Evolutionary conservation across 352 stramenopile genomes (phyloP), one percentile per base, ranked within the genome.

Genomic region (Globisporangium paroecandrum): DNA sequence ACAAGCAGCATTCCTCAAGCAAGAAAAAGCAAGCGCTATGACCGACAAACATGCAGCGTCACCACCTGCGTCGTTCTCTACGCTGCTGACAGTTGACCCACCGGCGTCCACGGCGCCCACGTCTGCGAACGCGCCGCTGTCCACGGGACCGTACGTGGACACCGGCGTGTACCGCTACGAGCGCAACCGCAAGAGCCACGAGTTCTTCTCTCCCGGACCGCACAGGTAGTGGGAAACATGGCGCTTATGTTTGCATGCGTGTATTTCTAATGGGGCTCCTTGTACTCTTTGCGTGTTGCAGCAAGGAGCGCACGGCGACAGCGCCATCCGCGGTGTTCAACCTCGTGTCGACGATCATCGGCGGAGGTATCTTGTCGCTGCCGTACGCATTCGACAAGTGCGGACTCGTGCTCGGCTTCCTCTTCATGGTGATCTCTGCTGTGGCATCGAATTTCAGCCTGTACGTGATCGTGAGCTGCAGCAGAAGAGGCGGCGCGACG

Each of bases 391-490:
- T 96, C 69, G 87, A 94, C 70, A 91, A 95, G 71, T 94, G 84
- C 71, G 89, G 89, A 1, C 74, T 95, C 34, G 77, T 94, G 20
- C 77, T 95, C 24, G 89, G 87, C 4, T 66, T 90, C 20, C 59
- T 94, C n/a, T 85, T 96, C 64, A 93, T 94, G 80, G 60, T 87
- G 55, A 69, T 92, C 41, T 89, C 82, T 15, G 82, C 87, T 2
- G 77, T 83, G 0, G 84, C 84, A 2, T 95, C 89, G 34, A 91
- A 83, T 57, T 94, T 96, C 58, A 96, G 81, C 59, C 76, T 91
- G 57, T 95, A 97, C 68, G 80, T 97, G 53, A 84, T 97, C 53
- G 83, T 96, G 54, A 97, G 89, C 70, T 94, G 87, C 71, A 95
- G 85, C 66, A 81, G 91, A 41, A 89, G 91, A 15, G 90, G 88